Evolutionary conservation across 228 moss, liverwort and hornwort species (phyloP).

Genomic region (Sphagnum magellanicum): DNA sequence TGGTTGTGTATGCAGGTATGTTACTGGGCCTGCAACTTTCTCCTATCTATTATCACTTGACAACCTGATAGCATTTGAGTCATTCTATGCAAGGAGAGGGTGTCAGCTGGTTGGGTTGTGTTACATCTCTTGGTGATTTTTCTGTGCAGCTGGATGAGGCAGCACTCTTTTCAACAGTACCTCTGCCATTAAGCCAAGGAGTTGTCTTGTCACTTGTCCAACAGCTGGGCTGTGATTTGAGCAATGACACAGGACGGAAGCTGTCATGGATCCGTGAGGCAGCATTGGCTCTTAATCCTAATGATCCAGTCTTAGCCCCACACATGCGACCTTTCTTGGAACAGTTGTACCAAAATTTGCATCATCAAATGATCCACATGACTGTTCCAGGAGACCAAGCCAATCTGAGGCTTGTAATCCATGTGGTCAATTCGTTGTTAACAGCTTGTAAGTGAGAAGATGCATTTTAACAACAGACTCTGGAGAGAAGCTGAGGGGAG

Average conservation of each 20-base stretch:
- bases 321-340: constrained; percentile 88
- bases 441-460: constrained; percentile 73
- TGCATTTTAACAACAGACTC: not conserved
- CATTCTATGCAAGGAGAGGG: not conserved
- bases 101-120: no score
- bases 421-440: constrained; percentile 91
- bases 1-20: constrained; percentile 95
- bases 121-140: no score
- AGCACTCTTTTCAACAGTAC: constrained; percentile 44
- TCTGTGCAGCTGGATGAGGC: constrained; percentile 55
- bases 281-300: constrained; percentile 75
- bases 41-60: not conserved
- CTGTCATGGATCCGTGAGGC: constrained; percentile 90
- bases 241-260: constrained; percentile 64
- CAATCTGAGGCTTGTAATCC: constrained; percentile 71
- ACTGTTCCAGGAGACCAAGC: constrained; percentile 46
- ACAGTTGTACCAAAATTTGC: constrained; percentile 73
- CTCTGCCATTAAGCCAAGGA: constrained; percentile 85
- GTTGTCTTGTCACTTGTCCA: constrained; percentile 81
- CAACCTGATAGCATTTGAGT: not conserved
- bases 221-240: constrained; percentile 79
- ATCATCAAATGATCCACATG: constrained; percentile 53
- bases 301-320: constrained; percentile 71
- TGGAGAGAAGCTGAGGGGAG: no score
- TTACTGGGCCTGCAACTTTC: not conserved